These are phyloP conservation scores for Arthrocladium fulminans DNA, from an alignment of 2,329 filamentous ascomycete species.

Conservation along the genomic window DNA sequence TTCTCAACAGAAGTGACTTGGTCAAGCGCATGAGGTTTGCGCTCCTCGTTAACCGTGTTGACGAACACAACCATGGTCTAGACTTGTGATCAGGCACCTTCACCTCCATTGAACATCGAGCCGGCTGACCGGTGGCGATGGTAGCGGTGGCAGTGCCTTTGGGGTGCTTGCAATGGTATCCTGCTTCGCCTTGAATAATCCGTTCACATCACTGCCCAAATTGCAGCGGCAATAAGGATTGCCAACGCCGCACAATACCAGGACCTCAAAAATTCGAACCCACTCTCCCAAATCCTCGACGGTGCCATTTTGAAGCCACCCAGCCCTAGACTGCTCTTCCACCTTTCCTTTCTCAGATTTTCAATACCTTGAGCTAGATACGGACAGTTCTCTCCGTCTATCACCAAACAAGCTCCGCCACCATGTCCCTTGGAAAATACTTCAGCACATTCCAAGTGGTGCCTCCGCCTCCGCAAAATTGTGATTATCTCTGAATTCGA, in stretches of 20 bases:
- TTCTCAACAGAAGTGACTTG: neutral
- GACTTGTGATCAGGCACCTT: too few species aligned
- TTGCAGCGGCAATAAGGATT: neutral
- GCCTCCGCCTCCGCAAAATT: slow-evolving; percentile 12
- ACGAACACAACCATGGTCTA: too few species aligned
- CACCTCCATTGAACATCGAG: neutral
- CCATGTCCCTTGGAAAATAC: neutral
- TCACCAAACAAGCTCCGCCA: neutral
- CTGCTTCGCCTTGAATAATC: too few species aligned
- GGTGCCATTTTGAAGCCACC: neutral
- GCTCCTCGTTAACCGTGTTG: too few species aligned
- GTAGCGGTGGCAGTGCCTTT: neutral
- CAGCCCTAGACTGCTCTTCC: neutral
- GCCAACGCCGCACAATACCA: neutral
- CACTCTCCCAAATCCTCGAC: neutral
- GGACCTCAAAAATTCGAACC: neutral
- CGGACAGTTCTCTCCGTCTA: neutral
- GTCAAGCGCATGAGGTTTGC: neutral
- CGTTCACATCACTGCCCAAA: neutral
- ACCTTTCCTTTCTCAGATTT: neutral
- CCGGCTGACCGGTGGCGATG: neutral
- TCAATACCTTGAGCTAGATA: neutral
- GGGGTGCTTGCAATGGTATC: too few species aligned
- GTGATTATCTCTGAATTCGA: slow-evolving; percentile 14
- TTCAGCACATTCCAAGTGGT: slow-evolving; percentile 15